Conservation (phyloP, 768 basidiomycete genomes). For the Suillus fuscotomentosus region DNA sequence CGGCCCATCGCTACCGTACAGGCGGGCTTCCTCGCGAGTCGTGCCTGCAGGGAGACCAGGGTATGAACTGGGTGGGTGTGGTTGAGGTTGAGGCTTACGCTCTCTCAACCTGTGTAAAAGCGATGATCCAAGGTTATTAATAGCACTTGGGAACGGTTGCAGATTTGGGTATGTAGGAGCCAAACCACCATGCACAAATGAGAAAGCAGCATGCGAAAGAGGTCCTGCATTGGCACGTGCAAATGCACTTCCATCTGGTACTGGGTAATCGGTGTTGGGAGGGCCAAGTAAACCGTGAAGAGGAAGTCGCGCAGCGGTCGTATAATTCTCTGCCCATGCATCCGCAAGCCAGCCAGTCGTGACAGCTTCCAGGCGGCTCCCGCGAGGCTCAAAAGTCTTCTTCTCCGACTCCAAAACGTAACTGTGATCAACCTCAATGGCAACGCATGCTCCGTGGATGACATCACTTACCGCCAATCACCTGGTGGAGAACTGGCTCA, state of each 20-base stretch:
- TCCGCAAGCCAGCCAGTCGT: conserved; percentile 75
- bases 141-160: conserved; percentile 77
- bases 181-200: conserved; percentile 93
- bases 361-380: conserved; percentile 69
- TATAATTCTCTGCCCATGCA: conserved; percentile 86
- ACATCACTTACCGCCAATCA: conserved; percentile 71
- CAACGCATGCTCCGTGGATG: conserved; percentile 4
- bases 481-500: conserved; percentile 39
- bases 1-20: conserved; percentile 81
- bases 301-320: conserved; percentile 77
- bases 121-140: conserved; percentile 72
- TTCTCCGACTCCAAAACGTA: conserved; percentile 86
- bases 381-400: conserved; percentile 73
- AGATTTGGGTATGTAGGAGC: conserved; percentile 73
- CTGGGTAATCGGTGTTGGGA: conserved; percentile 61
- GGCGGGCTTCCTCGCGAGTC: conserved; percentile 60
- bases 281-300: conserved; percentile 68
- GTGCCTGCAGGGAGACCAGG: conserved; percentile 67
- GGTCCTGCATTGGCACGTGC: conserved; percentile 38
- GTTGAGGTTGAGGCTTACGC: conserved; percentile 61
- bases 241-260: conserved; percentile 30
- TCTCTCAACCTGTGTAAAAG: conserved; percentile 71
- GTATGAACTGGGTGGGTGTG: conserved; percentile 79
- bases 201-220: conserved; percentile 77
- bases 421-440: conserved; percentile 38